Conservation (phyloP, 108 stramenopile species). For the Phaeodactylum tricornutum region DNA sequence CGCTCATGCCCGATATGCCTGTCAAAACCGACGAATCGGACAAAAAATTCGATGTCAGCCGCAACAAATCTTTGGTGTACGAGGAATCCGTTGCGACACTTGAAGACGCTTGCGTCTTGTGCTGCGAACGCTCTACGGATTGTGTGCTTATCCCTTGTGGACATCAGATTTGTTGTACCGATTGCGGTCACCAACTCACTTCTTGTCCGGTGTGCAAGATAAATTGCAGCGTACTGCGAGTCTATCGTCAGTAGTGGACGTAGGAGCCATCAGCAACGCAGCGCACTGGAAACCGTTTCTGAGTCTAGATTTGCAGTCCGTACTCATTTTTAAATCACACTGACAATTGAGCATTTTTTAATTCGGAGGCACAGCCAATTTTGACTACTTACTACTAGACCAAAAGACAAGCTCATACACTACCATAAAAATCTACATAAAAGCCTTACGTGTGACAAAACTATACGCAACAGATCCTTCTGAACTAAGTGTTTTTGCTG, state of each 20-base stretch:
- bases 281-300: neutral
- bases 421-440: too few relatives aligned
- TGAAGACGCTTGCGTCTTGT: conserved; percentile 57
- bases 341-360: too few relatives aligned
- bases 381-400: too few relatives aligned
- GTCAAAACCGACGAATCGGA: conserved; percentile 5
- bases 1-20: neutral
- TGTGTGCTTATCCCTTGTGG: conserved; percentile 75
- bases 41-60: conserved; percentile 3
- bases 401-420: too few relatives aligned
- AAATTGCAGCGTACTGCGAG: conserved; percentile 40
- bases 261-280: neutral
- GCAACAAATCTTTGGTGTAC: conserved; percentile 2
- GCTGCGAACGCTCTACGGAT: conserved; percentile 42
- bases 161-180: conserved; percentile 61
- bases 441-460: too few relatives aligned
- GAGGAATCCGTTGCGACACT: conserved; percentile 24
- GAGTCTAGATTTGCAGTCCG: too few relatives aligned
- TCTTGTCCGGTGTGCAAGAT: conserved; percentile 54
- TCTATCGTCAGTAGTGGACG: conserved; percentile 35
- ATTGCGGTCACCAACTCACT: conserved; percentile 29
- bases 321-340: too few relatives aligned
- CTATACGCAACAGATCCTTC: too few relatives aligned
- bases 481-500: too few relatives aligned
- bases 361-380: too few relatives aligned